Evolutionary conservation across 345 rosid species (phyloP), one percentile per base, ranked within the genome.

Genomic region (Brassica cretica): DNA sequence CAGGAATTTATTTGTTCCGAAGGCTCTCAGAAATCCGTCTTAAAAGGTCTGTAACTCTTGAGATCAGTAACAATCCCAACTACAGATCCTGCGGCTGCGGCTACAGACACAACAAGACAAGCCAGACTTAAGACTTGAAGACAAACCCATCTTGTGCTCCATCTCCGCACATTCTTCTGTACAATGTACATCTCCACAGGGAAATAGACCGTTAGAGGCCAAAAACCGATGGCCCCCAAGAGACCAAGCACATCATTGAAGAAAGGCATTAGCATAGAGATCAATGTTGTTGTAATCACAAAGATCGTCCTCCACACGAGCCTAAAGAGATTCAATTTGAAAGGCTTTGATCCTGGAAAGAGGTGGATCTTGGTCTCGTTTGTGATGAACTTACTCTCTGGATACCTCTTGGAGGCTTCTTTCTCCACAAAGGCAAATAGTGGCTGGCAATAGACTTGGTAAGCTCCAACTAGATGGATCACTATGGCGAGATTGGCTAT

Each of bases 71-170:
- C 56, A 51, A 51, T 51, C 56, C 56, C 56, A 51, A 51, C 56
- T 5, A 51, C 56, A 51, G 56, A 51, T 51, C 56, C 56, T n/a
- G 56, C 56, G 1, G 56, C 56, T 19, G 56, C 56, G 3, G 56
- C 56, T n/a, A 51, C 56, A 3, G 56, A 51, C 3, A 51, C 56
- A 51, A 51, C 56, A 51, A 51, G 56, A 51, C 56, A 51, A n/a
- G 56, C 19, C 16, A 51, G n/a, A n/a, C 56, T 51, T 6, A 51
- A 51, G 56, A 51, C 56, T 5, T 51, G 56, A 51, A 51, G 56
- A n/a, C 56, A 51, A n/a, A 51, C 56, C 56, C 56, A 51, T 51
- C 56, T 51, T n/a, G 56, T 51, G 56, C 56, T n/a, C 56, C 56
- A 51, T 51, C 56, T 51, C 56, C 18, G 18, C 56, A 51, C 56